Percentiles rank a stretch among this genome's conserved stretches.
phyloP scores from a whole-genome alignment of 2,329 filamentous ascomycete species.

The Aspergillus bombycis region DNA sequence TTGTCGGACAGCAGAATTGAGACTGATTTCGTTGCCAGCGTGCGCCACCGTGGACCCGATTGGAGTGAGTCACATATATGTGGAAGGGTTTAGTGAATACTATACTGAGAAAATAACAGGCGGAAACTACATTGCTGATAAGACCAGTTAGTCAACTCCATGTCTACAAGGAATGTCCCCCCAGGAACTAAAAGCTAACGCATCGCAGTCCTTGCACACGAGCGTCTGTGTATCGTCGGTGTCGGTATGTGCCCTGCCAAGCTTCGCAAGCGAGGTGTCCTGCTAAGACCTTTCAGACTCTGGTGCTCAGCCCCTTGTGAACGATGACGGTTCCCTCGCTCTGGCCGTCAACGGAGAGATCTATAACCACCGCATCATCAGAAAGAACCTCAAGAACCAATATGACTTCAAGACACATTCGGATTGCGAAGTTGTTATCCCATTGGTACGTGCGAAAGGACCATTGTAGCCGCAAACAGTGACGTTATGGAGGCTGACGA shows the following conservation, averaged over 20 bases:
- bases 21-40: conserved; percentile 58
- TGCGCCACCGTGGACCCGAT: conserved; percentile 95
- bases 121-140: conserved; percentile 85
- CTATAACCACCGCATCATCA: conserved; percentile 96
- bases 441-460: conserved; percentile 66
- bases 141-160: conserved; percentile 71
- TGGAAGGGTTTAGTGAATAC: conserved; percentile 14
- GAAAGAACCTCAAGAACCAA: conserved; percentile 78
- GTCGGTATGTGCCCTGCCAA: conserved; percentile 66
- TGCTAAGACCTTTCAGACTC: conserved; percentile 64
- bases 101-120: conserved; percentile 55
- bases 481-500: conserved; percentile 21
- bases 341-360: conserved; percentile 99
- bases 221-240: conserved; percentile 95
- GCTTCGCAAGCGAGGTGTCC: conserved; percentile 7
- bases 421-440: conserved; percentile 98
- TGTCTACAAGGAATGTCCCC: background rate
- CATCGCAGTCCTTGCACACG: conserved; percentile 82
- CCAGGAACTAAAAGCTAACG: conserved; percentile 24
- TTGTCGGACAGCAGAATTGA: conserved; percentile 9
- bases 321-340: conserved; percentile 82
- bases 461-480: background rate
- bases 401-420: conserved; percentile 99
- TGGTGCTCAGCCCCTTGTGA: conserved; percentile 93
- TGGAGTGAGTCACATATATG: conserved; percentile 75